Base-by-base conservation (phyloP, 305 asterid genomes). In the Fraxinus ornus region DNA sequence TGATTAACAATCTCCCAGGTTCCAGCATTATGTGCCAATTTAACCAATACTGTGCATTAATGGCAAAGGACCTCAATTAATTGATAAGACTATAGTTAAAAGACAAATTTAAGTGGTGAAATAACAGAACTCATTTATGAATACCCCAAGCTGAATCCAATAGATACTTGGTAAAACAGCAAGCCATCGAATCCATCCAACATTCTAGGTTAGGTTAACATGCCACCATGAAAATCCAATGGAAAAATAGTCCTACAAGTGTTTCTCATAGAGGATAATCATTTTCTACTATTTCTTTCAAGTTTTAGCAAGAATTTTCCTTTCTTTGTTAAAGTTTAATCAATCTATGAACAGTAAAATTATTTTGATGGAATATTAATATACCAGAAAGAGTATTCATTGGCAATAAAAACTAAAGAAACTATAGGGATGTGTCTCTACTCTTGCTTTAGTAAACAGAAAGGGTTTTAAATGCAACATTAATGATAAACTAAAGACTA, bases 401-500 rank as follows among this genome's bases (percentile, higher is more conserved):
- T 7, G 35, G 41, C 41, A 1, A 36, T 8, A 36, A 36, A 36
- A 36, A 36, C 41, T 36, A 36, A 36, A 36, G 41, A 36, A 36
- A 36, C 41, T 36, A 7, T 36, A 6, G 7, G 17, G 75, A 28
- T 68, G 39, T 68, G 7, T 68, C 75, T 28, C 37, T 13, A 68
- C 37, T 78, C 73, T 77, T 70, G 78, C 62, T 62, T 66, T 49
- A 36, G 52, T 76, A 83, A 78, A 76, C 55, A 79, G 70, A 75
- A 47, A 71, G 64, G 76, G 76, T 82, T 39, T 83, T 60, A 44
- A 79, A 83, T 72, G 57, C 76, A 79, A 82, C 81, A 80, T 57
- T 57, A 80, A 52, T 30, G 44, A 84, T 55, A 73, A 72, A 74
- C 75, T 60, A 75, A 74, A 77, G 88, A 88, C 97, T 60, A 82